Conservation (phyloP, 2,329 filamentous ascomycete genomes). For the Chaetoscypha palmicola region DNA sequence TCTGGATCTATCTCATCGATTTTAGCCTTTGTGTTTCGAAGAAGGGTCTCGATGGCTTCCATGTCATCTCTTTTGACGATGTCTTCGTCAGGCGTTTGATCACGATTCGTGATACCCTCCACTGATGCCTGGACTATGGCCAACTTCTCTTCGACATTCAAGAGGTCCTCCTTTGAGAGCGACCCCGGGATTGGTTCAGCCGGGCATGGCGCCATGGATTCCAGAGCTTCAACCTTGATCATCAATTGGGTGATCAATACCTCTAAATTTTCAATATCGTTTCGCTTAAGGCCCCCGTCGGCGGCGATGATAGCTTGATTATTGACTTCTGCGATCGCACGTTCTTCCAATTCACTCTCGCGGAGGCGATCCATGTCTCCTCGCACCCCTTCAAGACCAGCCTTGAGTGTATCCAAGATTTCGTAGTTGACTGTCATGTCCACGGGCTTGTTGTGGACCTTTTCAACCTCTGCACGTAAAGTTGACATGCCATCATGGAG, state of each 20-base stretch:
- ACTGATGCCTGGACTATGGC: conserved; percentile 52
- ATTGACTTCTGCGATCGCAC: conserved; percentile 45
- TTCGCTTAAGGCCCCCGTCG: conserved; percentile 47
- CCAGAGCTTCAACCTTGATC: conserved; percentile 75
- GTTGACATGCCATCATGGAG: conserved; percentile 81
- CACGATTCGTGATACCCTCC: conserved; percentile 41
- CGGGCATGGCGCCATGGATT: conserved; percentile 43
- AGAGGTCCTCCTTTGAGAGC: conserved; percentile 47
- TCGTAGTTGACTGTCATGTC: conserved; percentile 84
- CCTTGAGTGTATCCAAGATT: conserved; percentile 78
- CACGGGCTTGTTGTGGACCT: conserved; percentile 66
- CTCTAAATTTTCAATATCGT: conserved; percentile 82
- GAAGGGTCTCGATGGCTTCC: conserved; percentile 80
- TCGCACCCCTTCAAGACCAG: conserved; percentile 69
- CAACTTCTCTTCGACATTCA: conserved; percentile 47
- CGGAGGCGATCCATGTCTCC: conserved; percentile 73
- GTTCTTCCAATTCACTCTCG: conserved; percentile 41
- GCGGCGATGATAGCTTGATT: conserved; percentile 39
- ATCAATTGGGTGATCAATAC: conserved; percentile 73
- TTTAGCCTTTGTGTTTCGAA: conserved; percentile 82
- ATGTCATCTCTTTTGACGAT: conserved; percentile 73
- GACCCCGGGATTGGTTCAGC: conserved; percentile 35
- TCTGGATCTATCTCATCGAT: conserved; percentile 78
- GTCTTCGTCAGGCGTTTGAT: conserved; percentile 34
- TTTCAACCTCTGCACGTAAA: conserved; percentile 70